These are phyloP conservation scores for Rachicladosporium sp. DNA, from an alignment of 2,329 filamentous ascomycete genomes.

Conservation along the genomic window DNA sequence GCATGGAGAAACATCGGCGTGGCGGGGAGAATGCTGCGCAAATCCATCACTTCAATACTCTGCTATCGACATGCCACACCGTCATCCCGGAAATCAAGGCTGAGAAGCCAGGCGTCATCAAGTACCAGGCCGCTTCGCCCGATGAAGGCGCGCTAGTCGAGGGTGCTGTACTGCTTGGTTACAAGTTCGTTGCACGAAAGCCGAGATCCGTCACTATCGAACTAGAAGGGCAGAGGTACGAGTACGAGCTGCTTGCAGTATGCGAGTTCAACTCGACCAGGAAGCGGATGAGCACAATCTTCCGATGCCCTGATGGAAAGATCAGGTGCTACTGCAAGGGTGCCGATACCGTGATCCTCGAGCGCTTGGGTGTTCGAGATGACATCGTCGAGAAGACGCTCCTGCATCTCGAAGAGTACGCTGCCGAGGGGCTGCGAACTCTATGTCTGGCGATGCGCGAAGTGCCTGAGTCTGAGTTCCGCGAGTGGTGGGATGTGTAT, in stretches of 20 bases:
- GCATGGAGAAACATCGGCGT: slow-evolving; percentile 57
- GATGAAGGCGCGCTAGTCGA: slow-evolving; percentile 96
- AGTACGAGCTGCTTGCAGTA: slow-evolving; percentile 90
- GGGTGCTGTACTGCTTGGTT: slow-evolving; percentile 73
- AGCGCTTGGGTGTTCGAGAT: slow-evolving; percentile 68
- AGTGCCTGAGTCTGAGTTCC: slow-evolving; percentile 76
- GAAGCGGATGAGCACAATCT: slow-evolving; percentile 96
- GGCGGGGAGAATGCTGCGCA: slow-evolving; percentile 37
- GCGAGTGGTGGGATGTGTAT: slow-evolving; percentile 75
- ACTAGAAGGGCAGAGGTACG: slow-evolving; percentile 56
- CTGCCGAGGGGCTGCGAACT: slow-evolving; percentile 86
- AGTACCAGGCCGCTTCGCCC: slow-evolving; percentile 94
- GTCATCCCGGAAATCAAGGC: slow-evolving; percentile 86
- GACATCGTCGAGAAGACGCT: slow-evolving; percentile 80
- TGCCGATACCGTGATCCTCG: slow-evolving; percentile 92
- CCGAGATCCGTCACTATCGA: slow-evolving; percentile 78
- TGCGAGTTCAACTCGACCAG: slow-evolving; percentile 97
- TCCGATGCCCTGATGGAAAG: slow-evolving; percentile 90
- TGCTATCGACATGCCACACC: slow-evolving; percentile 86
- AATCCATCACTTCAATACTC: slow-evolving; percentile 73
- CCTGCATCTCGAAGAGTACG: slow-evolving; percentile 95
- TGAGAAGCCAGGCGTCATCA: slow-evolving; percentile 68
- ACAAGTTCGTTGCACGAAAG: slow-evolving; percentile 82
- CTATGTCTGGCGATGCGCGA: slow-evolving; percentile 92
- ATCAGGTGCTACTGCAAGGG: slow-evolving; percentile 91